Conservation (phyloP, 2,329 filamentous ascomycete species). For the Diaporthe citrichinensis region DNA sequence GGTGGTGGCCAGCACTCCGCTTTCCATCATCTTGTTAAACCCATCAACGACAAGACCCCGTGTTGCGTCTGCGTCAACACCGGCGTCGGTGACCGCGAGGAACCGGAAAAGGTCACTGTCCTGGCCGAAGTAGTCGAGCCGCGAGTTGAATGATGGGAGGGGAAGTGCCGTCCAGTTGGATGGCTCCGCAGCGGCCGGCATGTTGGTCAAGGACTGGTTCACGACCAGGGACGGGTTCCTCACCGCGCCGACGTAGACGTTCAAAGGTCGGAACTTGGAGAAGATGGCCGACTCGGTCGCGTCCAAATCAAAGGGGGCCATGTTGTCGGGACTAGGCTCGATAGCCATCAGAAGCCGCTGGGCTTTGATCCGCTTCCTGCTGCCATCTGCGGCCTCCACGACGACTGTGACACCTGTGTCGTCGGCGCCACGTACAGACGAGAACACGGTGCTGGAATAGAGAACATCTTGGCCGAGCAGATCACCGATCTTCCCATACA, state of each 20-base stretch:
- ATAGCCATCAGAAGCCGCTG: conserved; percentile 54
- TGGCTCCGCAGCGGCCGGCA: background rate
- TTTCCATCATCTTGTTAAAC: background rate
- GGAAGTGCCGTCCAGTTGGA: background rate
- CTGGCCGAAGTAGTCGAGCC: conserved; percentile 11
- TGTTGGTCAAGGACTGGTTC: conserved; percentile 44
- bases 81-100: background rate
- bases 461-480: conserved; percentile 42
- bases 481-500: background rate
- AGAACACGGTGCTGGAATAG: conserved; percentile 44
- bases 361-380: conserved; percentile 47
- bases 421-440: conserved; percentile 34
- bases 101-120: conserved; percentile 1
- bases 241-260: conserved; percentile 51
- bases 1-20: background rate
- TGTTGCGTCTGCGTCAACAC: background rate
- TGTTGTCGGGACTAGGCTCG: conserved; percentile 52
- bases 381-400: conserved; percentile 11
- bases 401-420: conserved; percentile 27
- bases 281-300: conserved; percentile 51
- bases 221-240: conserved; percentile 5
- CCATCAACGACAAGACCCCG: background rate
- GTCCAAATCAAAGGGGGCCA: conserved; percentile 52
- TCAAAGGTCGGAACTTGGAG: conserved; percentile 50
- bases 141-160: background rate